Evolutionary conservation across 2,329 filamentous ascomycete species (phyloP), one percentile per base, ranked within the genome.

Genomic region (Cladophialophora immunda): DNA sequence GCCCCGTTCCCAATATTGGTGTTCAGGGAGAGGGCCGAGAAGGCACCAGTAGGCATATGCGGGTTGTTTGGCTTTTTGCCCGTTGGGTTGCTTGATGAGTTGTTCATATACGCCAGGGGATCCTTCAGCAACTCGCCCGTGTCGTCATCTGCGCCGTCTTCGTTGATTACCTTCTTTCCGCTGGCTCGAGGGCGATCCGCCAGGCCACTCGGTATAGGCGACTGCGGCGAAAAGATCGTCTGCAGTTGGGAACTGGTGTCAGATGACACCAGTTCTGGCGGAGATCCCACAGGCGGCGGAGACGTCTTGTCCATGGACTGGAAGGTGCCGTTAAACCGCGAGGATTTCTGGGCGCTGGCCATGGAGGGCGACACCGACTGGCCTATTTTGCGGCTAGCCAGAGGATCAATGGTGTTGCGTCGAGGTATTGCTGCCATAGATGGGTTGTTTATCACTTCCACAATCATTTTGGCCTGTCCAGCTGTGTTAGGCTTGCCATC

Each of bases 1-100:
- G 58, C 22, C 13, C 62, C 68, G 17, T 59, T 64, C 7, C 81
- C 77, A 72, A 87, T 82, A 56, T 82, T 85, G n/a, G 91, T 92
- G 73, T 90, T 90, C 64, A 97, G 81, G 8, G 91, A 92, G 61
- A 97, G 81, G 56, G 83, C 86, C 38, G 84, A 84, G 81, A 97
- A 90, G 36, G 88, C 89, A 68, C 84, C 82, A 29, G 92, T 86
- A 7, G 91, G 90, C 45, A 94, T 81, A 67, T 92, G 88, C 29
- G 91, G 89, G 62, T 89, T 91, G 1, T 90, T 93, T 45, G 88
- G 86, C 70, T 89, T 88, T 62, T 92, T 89, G 13, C 73, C 74
- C 47, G 75, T 73, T 58, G 77, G 78, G 50, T 74, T 74, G 15
- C 81, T 80, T 62, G 86, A 82, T 1, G 89, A 90, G 73, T 89